Evolutionary conservation across 495 filamentous ascomycete genomes (phyloP).

Genomic region (Echria macrotheca): DNA sequence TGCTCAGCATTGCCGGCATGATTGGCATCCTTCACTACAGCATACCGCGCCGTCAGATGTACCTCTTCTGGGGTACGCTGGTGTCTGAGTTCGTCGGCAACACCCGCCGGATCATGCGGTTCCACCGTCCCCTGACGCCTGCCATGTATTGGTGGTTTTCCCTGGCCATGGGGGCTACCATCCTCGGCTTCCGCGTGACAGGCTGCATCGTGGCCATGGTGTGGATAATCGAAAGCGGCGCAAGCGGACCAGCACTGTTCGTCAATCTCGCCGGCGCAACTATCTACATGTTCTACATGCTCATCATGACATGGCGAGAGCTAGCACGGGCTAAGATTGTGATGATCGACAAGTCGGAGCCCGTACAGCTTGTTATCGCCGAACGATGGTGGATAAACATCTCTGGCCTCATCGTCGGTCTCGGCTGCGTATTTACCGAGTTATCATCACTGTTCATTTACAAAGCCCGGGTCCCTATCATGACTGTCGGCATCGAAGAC

Average conservation of each 20-base stretch:
- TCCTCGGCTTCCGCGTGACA: slow-evolving; percentile 14
- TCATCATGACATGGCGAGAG: slow-evolving; percentile 12
- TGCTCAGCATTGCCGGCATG: slow-evolving; percentile 19
- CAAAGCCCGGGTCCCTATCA: too few species aligned
- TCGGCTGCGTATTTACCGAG: too few species aligned
- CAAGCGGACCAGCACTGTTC: slow-evolving; percentile 1
- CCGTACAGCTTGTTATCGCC: too few species aligned
- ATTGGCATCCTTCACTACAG: slow-evolving; percentile 14
- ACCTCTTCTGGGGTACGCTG: slow-evolving; percentile 18
- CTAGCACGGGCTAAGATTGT: slow-evolving; percentile 9
- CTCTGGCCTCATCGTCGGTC: too few species aligned
- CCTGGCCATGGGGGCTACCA: slow-evolving; percentile 2
- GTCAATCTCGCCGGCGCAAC: slow-evolving; percentile 8
- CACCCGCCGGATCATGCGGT: slow-evolving; percentile 14
- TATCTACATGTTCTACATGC: slow-evolving; percentile 22
- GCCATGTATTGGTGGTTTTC: slow-evolving; percentile 14
- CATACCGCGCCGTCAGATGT: slow-evolving; percentile 20
- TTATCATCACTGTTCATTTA: too few species aligned
- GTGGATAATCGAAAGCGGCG: slow-evolving; percentile 17
- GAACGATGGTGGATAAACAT: too few species aligned
- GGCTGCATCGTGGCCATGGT: slow-evolving; percentile 17
- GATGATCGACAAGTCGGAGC: slow-evolving; percentile 15
- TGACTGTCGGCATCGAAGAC: too few species aligned
- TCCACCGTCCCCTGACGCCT: slow-evolving; percentile 14
- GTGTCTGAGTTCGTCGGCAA: slow-evolving; percentile 18